Conservation (phyloP, 345 rosid genomes). For the Eucalyptus sp. region DNA sequence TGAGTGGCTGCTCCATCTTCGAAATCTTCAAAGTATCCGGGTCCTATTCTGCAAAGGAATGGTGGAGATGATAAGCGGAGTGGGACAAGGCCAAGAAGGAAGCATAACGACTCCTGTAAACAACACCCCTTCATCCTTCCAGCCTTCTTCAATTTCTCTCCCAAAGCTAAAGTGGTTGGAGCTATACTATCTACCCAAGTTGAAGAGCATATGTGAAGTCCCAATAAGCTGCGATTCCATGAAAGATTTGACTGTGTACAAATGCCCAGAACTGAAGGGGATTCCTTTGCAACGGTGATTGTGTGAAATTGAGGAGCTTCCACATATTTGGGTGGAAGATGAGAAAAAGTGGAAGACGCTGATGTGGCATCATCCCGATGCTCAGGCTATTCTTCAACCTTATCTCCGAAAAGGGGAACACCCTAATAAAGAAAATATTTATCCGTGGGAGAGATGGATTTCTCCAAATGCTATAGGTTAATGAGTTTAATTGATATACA, state of each 20-base stretch:
- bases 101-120: not conserved
- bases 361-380: too few species aligned
- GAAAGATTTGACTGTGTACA: accelerated
- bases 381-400: too few species aligned
- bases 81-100: not conserved
- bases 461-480: not conserved
- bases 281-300: not conserved
- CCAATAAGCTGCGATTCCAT: not conserved
- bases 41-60: not conserved
- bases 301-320: not conserved
- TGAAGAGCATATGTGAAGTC: not conserved
- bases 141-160: not conserved
- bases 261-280: not conserved
- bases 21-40: not conserved
- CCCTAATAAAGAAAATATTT: too few species aligned
- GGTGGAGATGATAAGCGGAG: not conserved
- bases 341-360: too few species aligned
- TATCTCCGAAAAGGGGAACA: accelerated
- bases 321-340: too few species aligned
- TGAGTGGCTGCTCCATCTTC: not conserved
- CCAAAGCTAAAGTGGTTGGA: accelerated
- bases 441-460: too few species aligned
- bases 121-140: not conserved
- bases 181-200: accelerated
- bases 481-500: not conserved